Percentiles rank a stretch among this genome's conserved stretches.
Evolutionary conservation across 2,329 filamentous ascomycete genomes (phyloP).

Genomic region (Aspergillaceae sp.): DNA sequence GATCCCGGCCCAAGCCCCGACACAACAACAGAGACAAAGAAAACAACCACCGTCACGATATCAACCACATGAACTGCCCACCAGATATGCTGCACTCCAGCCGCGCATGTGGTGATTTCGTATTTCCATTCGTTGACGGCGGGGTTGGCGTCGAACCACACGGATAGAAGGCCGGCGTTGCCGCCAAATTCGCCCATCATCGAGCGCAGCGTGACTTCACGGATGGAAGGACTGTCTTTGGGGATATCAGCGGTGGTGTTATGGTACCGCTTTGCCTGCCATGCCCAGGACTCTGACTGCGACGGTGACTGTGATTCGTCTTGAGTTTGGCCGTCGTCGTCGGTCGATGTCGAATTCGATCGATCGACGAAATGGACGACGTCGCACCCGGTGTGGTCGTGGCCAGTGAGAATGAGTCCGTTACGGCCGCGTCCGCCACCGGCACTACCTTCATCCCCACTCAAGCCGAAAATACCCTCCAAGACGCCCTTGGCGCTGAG

Average conservation of each 20-base stretch:
- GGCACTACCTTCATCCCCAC: constrained; percentile 49
- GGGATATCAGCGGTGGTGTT: constrained; percentile 1
- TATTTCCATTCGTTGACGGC: constrained; percentile 65
- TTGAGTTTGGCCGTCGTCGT: background rate
- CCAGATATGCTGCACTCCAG: constrained; percentile 88
- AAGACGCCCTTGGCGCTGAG: constrained; percentile 64
- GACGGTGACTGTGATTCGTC: background rate
- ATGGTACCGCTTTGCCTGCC: constrained; percentile 28
- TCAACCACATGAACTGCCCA: constrained; percentile 79
- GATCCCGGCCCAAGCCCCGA: constrained; percentile 1
- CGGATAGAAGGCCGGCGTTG: constrained; percentile 76
- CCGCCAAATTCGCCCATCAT: constrained; percentile 99
- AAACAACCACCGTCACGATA: constrained; percentile 39
- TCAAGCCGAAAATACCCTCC: constrained; percentile 75
- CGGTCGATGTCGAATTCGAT: constrained; percentile 14
- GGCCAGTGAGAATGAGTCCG: constrained; percentile 80
- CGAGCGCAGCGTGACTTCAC: constrained; percentile 87
- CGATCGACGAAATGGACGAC: constrained; percentile 73
- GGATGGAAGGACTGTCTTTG: constrained; percentile 40
- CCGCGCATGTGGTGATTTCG: constrained; percentile 66
- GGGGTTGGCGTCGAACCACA: constrained; percentile 69
- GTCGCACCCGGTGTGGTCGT: constrained; percentile 93
- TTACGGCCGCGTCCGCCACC: constrained; percentile 57
- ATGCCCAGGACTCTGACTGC: constrained; percentile 17
- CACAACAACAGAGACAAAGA: constrained; percentile 10